Base-by-base conservation (phyloP, 108 stramenopile species). In the Discostella stelligeroides region DNA sequence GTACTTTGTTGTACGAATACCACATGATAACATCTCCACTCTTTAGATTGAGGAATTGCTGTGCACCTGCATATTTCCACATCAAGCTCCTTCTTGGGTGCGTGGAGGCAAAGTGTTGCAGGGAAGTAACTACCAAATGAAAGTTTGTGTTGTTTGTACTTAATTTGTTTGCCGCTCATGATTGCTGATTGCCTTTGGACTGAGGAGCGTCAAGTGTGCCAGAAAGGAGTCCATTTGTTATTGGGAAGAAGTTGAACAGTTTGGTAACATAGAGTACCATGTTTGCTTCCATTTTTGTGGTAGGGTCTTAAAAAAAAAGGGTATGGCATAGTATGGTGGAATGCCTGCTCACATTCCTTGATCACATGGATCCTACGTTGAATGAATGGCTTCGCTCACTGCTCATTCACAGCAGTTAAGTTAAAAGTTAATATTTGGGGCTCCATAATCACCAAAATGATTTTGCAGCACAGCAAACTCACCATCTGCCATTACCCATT, bases 151-250 rank as follows among this genome's bases (percentile, higher is more conserved):
- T 8, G 29, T 34, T 62, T 62, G 50, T 66, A 66, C 10, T 66
- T 46, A 15, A 66, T 21, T 13, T 17, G 15, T 46, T 66, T 50
- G 6, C 49, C 50, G 21, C 46, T 53, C 47, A 66, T 50, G 11
- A 66, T 51, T n/a, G n/a, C n/a, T n/a, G n/a, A n/a, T n/a, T 34
- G 7, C 7, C 21, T 66, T 66, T 8, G 66, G 66, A 6, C 66
- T 53, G n/a, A n/a, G n/a, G n/a, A n/a, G n/a, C n/a, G n/a, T n/a
- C n/a, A 12, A 15, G 39, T 38, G 18, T 20, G 10, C 15, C 50
- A 7, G 21, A 53, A n/a, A n/a, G n/a, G n/a, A 66, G n/a, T 20
- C 66, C 66, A n/a, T 50, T 50, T 23, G 38, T 66, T 12, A 18
- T 14, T 11, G 61, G 61, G 13, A 63, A 63, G 30, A 6, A 18